Evolutionary conservation across 345 rosid species (phyloP).

Genomic region (Cardamine chenopodiifolia): DNA sequence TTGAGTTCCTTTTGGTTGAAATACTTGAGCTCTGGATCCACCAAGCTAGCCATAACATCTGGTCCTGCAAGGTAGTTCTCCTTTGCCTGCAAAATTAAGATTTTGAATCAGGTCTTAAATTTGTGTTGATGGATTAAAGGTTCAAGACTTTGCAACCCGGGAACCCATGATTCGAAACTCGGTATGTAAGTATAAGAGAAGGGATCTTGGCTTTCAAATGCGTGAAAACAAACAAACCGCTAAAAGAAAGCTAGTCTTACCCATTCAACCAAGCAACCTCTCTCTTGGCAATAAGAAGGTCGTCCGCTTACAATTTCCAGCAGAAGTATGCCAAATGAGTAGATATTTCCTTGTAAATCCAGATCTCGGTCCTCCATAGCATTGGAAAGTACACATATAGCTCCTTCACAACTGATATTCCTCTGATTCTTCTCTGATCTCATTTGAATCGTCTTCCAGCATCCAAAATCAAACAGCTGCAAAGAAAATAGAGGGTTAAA

Average conservation of each 20-base stretch:
- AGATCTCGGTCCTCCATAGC: slow-evolving; percentile 67
- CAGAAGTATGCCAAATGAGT: slow-evolving; percentile 82
- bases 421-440: slow-evolving; percentile 81
- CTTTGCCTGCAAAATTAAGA: slow-evolving; percentile 63
- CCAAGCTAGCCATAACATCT: slow-evolving; percentile 64
- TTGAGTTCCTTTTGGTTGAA: slow-evolving; percentile 71
- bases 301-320: slow-evolving; percentile 90
- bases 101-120: not conserved
- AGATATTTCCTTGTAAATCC: slow-evolving; percentile 78
- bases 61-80: slow-evolving; percentile 60
- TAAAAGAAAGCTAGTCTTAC: slow-evolving; percentile 47
- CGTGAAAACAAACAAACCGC: not conserved
- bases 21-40: slow-evolving; percentile 88
- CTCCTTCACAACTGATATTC: slow-evolving; percentile 66
- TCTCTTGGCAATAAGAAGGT: slow-evolving; percentile 80
- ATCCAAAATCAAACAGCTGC: slow-evolving; percentile 94
- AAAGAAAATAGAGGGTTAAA: not conserved
- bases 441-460: slow-evolving; percentile 82
- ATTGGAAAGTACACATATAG: slow-evolving; percentile 74
- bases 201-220: not conserved
- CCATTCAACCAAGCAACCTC: slow-evolving; percentile 81
- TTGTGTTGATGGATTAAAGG: not conserved
- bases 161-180: not conserved
- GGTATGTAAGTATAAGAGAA: not conserved
- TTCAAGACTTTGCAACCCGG: not conserved